Percentiles rank a stretch among this genome's conserved stretches.
Evolutionary conservation across 140 eudicot species (phyloP).

Genomic region (Ambrosia hybrid): DNA sequence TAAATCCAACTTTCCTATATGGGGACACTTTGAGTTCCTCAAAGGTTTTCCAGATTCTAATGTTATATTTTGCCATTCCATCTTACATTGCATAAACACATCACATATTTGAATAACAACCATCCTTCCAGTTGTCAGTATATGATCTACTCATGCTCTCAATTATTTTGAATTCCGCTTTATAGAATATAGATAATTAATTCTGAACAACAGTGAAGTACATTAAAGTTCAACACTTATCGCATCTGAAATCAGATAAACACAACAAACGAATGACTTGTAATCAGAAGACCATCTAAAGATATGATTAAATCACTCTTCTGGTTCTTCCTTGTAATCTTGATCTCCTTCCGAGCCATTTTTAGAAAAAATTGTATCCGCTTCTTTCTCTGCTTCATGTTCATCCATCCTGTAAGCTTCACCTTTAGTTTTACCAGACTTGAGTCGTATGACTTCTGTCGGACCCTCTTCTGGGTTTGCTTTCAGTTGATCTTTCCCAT

Average conservation of each 20-base stretch:
- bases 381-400: conserved; percentile 16
- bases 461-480: conserved; percentile 1
- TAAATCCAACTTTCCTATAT: conserved; percentile 16
- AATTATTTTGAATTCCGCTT: not conserved
- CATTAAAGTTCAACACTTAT: conserved; percentile 20
- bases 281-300: not conserved
- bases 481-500: not conserved
- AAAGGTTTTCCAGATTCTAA: conserved; percentile 24
- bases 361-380: not conserved
- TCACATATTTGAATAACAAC: conserved; percentile 28
- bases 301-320: conserved; percentile 18
- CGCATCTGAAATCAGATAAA: not conserved
- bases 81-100: conserved; percentile 29
- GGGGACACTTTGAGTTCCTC: conserved; percentile 16
- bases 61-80: conserved; percentile 13
- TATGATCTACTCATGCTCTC: not conserved
- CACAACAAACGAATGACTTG: not conserved
- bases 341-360: conserved; percentile 27
- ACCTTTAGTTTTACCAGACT: not conserved
- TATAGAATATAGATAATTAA: no score
- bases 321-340: conserved; percentile 32
- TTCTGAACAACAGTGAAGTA: conserved; percentile 13
- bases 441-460: not conserved
- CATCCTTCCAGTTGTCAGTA: not conserved
- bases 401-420: conserved; percentile 18